phyloP scores from a whole-genome alignment of 805 yeast species.

The Lachancea mirantina region DNA sequence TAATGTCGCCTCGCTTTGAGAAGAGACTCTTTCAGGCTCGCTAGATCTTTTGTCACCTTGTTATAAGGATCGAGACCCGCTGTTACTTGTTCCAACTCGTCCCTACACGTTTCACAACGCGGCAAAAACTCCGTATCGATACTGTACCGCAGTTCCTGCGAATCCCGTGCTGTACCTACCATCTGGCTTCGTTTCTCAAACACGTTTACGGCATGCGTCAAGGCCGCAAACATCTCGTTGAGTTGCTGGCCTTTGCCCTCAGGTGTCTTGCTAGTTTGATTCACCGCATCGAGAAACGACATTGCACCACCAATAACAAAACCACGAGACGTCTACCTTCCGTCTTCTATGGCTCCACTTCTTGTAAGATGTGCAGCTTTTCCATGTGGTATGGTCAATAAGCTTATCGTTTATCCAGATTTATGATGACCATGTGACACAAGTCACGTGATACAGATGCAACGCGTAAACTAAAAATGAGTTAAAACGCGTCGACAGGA shows the following conservation, averaged over 20 bases:
- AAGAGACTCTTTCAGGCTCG: slow-evolving; percentile 42
- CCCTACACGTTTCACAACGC: slow-evolving; percentile 13
- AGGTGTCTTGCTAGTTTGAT: not conserved
- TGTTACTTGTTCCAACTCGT: slow-evolving; percentile 12
- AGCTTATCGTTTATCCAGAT: too few species aligned
- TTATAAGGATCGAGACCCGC: slow-evolving; percentile 8
- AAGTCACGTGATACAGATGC: too few species aligned
- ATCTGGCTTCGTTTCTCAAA: slow-evolving; percentile 12
- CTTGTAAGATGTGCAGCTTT: not conserved
- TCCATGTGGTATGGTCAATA: too few species aligned
- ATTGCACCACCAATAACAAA: not conserved
- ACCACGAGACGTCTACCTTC: not conserved
- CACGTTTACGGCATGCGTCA: slow-evolving; percentile 1
- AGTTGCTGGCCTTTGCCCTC: slow-evolving; percentile 2
- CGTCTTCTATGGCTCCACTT: not conserved
- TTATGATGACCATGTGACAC: too few species aligned
- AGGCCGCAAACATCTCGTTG: slow-evolving; percentile 2
- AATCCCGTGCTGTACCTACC: slow-evolving; percentile 32
- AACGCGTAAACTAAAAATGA: too few species aligned
- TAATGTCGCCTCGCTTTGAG: slow-evolving; percentile 39
- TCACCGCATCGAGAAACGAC: slow-evolving; percentile 6
- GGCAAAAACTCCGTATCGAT: slow-evolving; percentile 23
- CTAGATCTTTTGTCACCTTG: slow-evolving; percentile 50
- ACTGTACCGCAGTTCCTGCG: slow-evolving; percentile 27
- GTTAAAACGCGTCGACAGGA: too few species aligned